Percentiles rank a stretch among this genome's conserved stretches.
These are phyloP conservation scores for Talaromyces ruber DNA, from an alignment of 495 filamentous ascomycete genomes.

Conservation along the genomic window DNA sequence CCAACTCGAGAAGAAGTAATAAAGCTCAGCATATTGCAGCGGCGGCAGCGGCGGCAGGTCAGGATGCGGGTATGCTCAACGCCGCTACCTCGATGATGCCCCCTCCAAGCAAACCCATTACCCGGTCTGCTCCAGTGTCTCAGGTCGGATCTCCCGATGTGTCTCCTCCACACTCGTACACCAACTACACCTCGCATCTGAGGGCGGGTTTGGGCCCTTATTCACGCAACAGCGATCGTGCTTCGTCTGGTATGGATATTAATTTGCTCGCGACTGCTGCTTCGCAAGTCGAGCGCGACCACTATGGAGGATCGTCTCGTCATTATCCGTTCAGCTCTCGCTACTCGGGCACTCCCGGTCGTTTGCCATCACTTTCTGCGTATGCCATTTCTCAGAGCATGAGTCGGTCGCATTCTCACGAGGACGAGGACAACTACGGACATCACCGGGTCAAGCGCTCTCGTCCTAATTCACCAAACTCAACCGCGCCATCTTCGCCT, in stretches of 20 bases:
- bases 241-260: conserved; percentile 62
- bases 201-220: conserved; percentile 58
- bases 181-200: conserved; percentile 60
- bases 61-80: conserved; percentile 44
- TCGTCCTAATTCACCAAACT: conserved; percentile 85
- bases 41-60: conserved; percentile 38
- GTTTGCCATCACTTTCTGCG: conserved; percentile 70
- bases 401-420: conserved; percentile 86
- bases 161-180: conserved; percentile 87
- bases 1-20: conserved; percentile 90
- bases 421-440: conserved; percentile 65
- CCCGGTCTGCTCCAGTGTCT: conserved; percentile 82
- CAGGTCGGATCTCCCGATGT: conserved; percentile 89
- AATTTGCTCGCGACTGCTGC: conserved; percentile 87
- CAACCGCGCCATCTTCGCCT: conserved; percentile 93
- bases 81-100: conserved; percentile 59
- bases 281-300: conserved; percentile 77
- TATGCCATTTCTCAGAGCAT: conserved; percentile 76
- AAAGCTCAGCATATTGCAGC: conserved; percentile 64
- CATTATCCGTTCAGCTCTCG: conserved; percentile 47
- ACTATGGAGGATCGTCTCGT: conserved; percentile 35
- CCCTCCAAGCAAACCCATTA: conserved; percentile 64
- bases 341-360: conserved; percentile 48
- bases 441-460: conserved; percentile 76
- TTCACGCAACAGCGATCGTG: conserved; percentile 41